Conservation (phyloP, 352 stramenopile species). For the Phytophthora sojae region DNA sequence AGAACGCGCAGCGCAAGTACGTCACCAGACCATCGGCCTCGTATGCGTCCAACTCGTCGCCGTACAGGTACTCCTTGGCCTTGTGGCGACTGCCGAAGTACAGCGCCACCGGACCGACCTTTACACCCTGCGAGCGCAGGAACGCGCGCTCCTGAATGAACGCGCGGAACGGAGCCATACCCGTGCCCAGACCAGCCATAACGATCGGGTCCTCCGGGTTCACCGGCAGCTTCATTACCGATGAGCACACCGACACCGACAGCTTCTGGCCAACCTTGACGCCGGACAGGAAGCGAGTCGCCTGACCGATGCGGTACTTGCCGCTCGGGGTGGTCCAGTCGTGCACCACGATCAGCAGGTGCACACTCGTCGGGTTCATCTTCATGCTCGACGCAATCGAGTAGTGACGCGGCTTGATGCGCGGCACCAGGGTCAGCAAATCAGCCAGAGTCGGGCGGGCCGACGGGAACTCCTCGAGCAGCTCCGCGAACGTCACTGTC, state of each 20-base stretch:
- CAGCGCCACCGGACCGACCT: constrained; percentile 80
- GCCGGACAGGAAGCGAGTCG: constrained; percentile 65
- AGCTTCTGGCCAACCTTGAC: constrained; percentile 62
- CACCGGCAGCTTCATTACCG: constrained; percentile 79
- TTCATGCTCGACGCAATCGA: constrained; percentile 92
- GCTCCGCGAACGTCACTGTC: constrained; percentile 78
- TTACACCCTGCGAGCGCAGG: constrained; percentile 65
- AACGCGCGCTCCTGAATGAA: constrained; percentile 91
- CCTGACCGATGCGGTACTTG: constrained; percentile 71
- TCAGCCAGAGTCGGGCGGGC: constrained; percentile 69
- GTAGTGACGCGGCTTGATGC: constrained; percentile 91
- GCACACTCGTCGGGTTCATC: constrained; percentile 82
- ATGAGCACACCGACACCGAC: constrained; percentile 76
- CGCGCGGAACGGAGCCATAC: constrained; percentile 92
- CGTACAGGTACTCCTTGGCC: constrained; percentile 97
- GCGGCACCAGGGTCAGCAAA: constrained; percentile 75
- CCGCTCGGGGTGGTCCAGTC: constrained; percentile 85
- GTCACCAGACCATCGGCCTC: constrained; percentile 84
- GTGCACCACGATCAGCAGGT: constrained; percentile 88
- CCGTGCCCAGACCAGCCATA: constrained; percentile 89
- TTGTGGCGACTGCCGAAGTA: constrained; percentile 97
- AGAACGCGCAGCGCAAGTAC: constrained; percentile 88
- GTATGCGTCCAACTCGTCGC: constrained; percentile 90
- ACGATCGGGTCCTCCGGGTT: constrained; percentile 80
- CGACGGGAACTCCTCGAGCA: constrained; percentile 80